Conservation (phyloP, 306 rosid genomes). For the Hippophae rhamnoides region DNA sequence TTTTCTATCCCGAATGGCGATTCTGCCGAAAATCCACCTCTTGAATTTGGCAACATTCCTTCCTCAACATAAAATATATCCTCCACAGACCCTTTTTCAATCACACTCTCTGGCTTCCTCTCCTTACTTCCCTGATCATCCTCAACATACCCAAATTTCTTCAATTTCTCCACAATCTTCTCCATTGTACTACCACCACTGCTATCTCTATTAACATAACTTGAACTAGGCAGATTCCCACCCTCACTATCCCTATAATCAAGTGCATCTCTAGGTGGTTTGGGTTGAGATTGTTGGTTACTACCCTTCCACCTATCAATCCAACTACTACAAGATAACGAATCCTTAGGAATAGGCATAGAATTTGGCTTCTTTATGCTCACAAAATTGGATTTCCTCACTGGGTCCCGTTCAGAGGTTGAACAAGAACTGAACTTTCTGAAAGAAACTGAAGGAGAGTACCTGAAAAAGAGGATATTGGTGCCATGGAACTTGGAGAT, state of each 20-base stretch:
- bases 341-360: conserved; percentile 11
- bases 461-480: conserved; percentile 40
- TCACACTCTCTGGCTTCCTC: conserved; percentile 26
- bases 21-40: conserved; percentile 67
- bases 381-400: conserved; percentile 22
- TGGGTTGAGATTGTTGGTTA: conserved; percentile 28
- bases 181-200: conserved; percentile 66
- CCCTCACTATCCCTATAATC: conserved; percentile 31
- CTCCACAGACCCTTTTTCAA: conserved; percentile 89
- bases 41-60: conserved; percentile 72
- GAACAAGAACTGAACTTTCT: conserved; percentile 19
- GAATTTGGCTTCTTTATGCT: conserved; percentile 18
- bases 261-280: conserved; percentile 40
- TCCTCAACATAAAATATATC: conserved; percentile 78
- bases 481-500: conserved; percentile 33
- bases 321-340: conserved; percentile 41
- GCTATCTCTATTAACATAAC: conserved; percentile 8
- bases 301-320: conserved; percentile 54
- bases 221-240: neutral
- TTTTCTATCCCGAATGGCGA: conserved; percentile 56
- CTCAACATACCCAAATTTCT: conserved; percentile 67
- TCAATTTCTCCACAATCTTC: conserved; percentile 72
- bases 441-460: conserved; percentile 26
- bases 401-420: conserved; percentile 18
- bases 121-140: conserved; percentile 28